Evolutionary conservation across 2,329 filamentous ascomycete genomes (phyloP).

Genomic region (Claviceps sp.): DNA sequence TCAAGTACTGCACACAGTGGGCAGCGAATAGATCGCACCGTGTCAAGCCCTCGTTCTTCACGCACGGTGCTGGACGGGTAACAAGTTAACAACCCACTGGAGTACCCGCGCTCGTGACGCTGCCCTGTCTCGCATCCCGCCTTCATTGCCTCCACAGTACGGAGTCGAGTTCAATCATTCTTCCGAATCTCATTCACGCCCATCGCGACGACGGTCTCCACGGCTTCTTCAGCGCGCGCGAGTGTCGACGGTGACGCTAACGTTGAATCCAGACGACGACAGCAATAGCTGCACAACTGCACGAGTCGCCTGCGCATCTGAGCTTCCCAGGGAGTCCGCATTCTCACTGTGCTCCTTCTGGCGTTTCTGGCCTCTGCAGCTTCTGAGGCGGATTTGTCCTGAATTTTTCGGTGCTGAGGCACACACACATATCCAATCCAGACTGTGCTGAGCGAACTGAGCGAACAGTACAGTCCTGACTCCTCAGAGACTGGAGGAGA

Average conservation of each 20-base stretch:
- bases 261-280: conserved; percentile 4
- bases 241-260: conserved; percentile 10
- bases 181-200: conserved; percentile 9
- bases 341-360: not conserved
- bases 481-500: not conserved
- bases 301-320: not conserved
- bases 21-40: rapidly evolving
- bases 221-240: conserved; percentile 12
- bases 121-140: conserved; percentile 5
- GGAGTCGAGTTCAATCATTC: conserved; percentile 1
- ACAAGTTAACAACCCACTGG: not conserved
- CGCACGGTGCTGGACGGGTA: not conserved
- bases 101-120: not conserved
- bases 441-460: not conserved
- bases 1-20: not conserved
- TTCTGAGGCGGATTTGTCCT: not conserved
- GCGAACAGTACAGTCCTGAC: not conserved
- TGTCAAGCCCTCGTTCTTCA: too few species aligned
- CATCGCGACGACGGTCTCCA: conserved; percentile 14
- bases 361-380: not conserved
- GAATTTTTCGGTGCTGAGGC: conserved; percentile 5
- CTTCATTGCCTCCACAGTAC: conserved; percentile 4
- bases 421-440: not conserved
- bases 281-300: not conserved
- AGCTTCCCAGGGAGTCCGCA: not conserved